Conservation (phyloP, 352 stramenopile species). For the Phytopythium ostracodes region DNA sequence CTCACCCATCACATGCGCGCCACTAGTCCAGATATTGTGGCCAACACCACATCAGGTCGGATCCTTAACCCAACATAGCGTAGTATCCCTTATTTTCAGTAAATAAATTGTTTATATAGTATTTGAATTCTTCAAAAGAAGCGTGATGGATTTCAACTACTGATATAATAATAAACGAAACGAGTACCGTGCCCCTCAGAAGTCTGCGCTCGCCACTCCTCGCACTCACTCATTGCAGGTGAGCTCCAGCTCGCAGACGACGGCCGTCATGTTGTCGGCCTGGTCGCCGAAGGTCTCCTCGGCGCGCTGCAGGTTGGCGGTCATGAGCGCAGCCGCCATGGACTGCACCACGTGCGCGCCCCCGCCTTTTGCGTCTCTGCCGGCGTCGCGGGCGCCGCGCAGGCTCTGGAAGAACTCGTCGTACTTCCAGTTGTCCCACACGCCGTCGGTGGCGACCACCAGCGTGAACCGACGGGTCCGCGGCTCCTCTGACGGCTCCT, state of each 20-base stretch:
- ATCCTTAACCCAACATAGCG: not conserved
- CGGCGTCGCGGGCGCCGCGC: constrained; percentile 7
- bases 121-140: not conserved
- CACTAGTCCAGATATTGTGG: not conserved
- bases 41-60: not conserved
- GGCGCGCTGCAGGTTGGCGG: constrained; percentile 55
- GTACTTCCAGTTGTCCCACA: constrained; percentile 91
- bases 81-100: no score
- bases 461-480: constrained; percentile 39
- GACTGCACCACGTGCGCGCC: constrained; percentile 20
- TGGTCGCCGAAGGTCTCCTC: constrained; percentile 71
- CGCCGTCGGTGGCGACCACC: constrained; percentile 72
- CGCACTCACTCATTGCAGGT: constrained; percentile 10
- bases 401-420: constrained; percentile 59
- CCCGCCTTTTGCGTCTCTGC: not conserved
- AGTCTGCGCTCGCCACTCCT: no score
- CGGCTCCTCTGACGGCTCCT: constrained; percentile 4
- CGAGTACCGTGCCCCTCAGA: constrained; percentile 2
- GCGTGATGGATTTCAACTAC: not conserved
- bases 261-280: constrained; percentile 88
- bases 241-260: constrained; percentile 51
- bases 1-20: not conserved
- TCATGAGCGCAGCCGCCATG: constrained; percentile 44
- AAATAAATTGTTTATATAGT: not conserved
- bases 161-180: constrained; percentile 11